Evolutionary conservation across 176 grass and related monocot genomes (phyloP), one percentile per base, ranked within the genome.

Genomic region (Ensete ventricosum): DNA sequence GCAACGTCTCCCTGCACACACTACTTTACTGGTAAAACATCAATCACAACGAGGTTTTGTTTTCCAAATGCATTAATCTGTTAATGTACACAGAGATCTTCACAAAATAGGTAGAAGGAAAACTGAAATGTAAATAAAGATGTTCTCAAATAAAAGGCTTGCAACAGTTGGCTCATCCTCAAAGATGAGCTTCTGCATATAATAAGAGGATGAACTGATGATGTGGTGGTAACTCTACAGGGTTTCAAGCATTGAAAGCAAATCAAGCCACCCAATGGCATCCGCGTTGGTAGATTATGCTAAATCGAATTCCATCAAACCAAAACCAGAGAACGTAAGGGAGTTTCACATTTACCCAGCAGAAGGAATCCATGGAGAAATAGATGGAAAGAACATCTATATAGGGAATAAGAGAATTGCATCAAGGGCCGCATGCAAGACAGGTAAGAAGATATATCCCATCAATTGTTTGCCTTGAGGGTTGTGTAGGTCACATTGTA

Each of bases 261-360:
- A 88, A 83, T 99, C 96, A 22, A 95, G 91, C 65, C 96, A 99
- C 78, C 96, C 96, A 64, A 95, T 99, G 96, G 96, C 96, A 77
- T 54, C 86, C 29, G 88, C 76, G 50, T 83, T 99, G 52, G 87
- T 95, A 60, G 88, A 86, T 34, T 86, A 89, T 86, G 88, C 96
- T 79, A 85, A 72, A 25, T 89, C 76, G 9, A 84, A 91, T 64
- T 91, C 86, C 1, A 82, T 92, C 10, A 86, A 92, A 73, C 86
- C 88, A 26, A 95, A 88, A 81, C 89, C 94, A 75, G 88, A 93
- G 21, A 77, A 79, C 69, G 94, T 91, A n/a, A 59, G 76, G 20
- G 85, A 87, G 58, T 97, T 93, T 62, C 54, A 81, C 53, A 97
- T 91, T 53, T 91, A 86, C 74, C 88, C 90, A 9, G 94, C 90